These are phyloP conservation scores for Brassica rapa DNA, from an alignment of 345 rosid species.

Conservation along the genomic window DNA sequence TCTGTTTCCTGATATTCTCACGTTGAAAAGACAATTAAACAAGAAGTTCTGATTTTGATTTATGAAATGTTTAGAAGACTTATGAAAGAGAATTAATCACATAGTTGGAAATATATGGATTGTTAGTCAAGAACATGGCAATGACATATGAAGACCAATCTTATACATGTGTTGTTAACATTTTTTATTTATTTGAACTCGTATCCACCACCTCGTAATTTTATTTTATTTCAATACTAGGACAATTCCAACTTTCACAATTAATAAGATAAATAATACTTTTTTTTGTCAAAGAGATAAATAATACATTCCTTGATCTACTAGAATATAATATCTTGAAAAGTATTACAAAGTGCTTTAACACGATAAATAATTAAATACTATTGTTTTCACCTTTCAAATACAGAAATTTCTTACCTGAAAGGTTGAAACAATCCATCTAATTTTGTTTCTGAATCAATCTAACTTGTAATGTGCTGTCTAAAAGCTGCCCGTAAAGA, in stretches of 20 bases:
- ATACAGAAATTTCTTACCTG: neutral
- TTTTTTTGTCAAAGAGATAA: no score
- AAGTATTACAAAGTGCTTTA: neutral
- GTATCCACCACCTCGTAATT: slow-evolving; percentile 22
- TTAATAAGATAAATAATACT: neutral
- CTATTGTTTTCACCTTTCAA: neutral
- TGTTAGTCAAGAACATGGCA: slow-evolving; percentile 37
- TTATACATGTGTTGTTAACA: slow-evolving; percentile 30
- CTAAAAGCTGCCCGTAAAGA: slow-evolving; percentile 32
- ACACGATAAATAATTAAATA: neutral
- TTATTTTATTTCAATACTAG: neutral
- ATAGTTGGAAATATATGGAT: slow-evolving; percentile 30
- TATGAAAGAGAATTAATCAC: slow-evolving; percentile 32
- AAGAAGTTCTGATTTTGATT: slow-evolving; percentile 22
- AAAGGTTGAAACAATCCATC: neutral
- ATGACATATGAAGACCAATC: slow-evolving; percentile 28
- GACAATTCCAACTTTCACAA: slow-evolving; percentile 15
- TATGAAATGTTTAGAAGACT: neutral
- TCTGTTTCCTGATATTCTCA: neutral
- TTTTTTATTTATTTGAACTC: slow-evolving; percentile 10
- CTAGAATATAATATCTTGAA: neutral
- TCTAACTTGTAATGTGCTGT: slow-evolving; percentile 26
- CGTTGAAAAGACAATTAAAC: slow-evolving; percentile 17
- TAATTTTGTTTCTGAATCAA: neutral
- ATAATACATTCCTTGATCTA: neutral